These are phyloP conservation scores for Globisporangium okanoganense DNA, from an alignment of 352 stramenopile species.

Conservation along the genomic window DNA sequence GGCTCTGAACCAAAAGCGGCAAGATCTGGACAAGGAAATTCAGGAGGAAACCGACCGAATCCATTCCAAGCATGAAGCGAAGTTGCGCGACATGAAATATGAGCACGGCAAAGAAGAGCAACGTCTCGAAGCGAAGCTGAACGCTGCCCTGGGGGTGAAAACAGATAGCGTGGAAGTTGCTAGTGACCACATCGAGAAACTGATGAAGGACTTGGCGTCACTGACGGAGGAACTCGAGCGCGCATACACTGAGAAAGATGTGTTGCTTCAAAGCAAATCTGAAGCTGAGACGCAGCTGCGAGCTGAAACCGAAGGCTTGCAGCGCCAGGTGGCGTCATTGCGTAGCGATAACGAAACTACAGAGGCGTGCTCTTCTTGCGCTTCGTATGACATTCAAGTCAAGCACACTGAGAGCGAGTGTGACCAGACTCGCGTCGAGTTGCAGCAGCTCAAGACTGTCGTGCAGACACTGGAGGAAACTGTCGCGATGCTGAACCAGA, in stretches of 20 bases:
- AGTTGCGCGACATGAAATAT: neutral
- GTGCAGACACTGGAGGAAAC: neutral
- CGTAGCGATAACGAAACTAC: neutral
- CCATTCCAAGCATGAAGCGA: no score
- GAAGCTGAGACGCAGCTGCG: neutral
- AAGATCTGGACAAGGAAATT: no score
- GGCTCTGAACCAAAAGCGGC: no score
- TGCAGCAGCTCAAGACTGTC: conserved; percentile 5
- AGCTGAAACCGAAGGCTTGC: neutral
- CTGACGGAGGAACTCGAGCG: conserved; percentile 3
- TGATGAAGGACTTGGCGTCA: neutral
- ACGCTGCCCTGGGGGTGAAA: neutral
- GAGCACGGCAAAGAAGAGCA: neutral
- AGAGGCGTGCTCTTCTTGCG: neutral
- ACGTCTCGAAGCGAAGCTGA: neutral
- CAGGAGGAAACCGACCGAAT: no score
- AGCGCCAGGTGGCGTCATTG: neutral
- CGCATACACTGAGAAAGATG: neutral
- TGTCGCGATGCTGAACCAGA: conserved; percentile 10
- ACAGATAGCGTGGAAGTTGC: neutral
- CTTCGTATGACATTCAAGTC: conserved; percentile 10
- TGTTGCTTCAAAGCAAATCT: neutral
- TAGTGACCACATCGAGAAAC: neutral
- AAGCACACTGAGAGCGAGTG: conserved; percentile 8
- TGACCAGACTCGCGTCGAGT: conserved; percentile 14